Conservation (phyloP, 495 filamentous ascomycete genomes). For the Pseudomonodictys pantanalensis region DNA sequence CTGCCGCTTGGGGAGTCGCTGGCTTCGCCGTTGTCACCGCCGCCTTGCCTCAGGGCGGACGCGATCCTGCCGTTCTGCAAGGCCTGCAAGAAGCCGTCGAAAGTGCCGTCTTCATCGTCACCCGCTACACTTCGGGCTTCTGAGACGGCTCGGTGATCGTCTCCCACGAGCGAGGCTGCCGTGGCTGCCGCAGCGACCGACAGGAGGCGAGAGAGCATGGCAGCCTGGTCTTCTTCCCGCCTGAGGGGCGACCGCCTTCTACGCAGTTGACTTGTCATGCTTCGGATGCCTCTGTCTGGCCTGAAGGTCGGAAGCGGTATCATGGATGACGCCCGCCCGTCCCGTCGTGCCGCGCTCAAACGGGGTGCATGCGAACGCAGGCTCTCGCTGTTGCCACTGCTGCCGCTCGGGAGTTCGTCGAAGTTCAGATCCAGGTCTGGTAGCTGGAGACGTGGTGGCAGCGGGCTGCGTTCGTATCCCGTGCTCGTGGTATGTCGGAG, state of each 20-base stretch:
- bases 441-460: conserved; percentile 26
- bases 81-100: conserved; percentile 46
- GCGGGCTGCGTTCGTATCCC: conserved; percentile 16
- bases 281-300: conserved; percentile 38
- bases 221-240: conserved; percentile 45
- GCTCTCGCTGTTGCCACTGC: not conserved
- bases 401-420: conserved; percentile 27
- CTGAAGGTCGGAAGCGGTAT: conserved; percentile 35
- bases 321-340: conserved; percentile 25
- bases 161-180: conserved; percentile 47
- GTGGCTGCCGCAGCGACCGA: conserved; percentile 49
- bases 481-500: conserved; percentile 19
- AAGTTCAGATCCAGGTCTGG: conserved; percentile 36
- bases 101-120: conserved; percentile 47
- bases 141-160: conserved; percentile 41
- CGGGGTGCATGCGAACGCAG: conserved; percentile 13
- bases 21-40: conserved; percentile 31
- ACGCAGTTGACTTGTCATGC: conserved; percentile 41
- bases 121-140: conserved; percentile 40
- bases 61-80: conserved; percentile 47
- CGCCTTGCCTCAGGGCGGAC: conserved; percentile 42
- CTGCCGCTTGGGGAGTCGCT: conserved; percentile 25
- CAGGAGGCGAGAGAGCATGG: conserved; percentile 44
- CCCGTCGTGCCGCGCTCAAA: conserved; percentile 10
- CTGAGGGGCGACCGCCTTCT: conserved; percentile 40